These are phyloP conservation scores for Entomortierella chlamydospora DNA, from an alignment of 192 early-diverging fungal genomes.

Conservation along the genomic window DNA sequence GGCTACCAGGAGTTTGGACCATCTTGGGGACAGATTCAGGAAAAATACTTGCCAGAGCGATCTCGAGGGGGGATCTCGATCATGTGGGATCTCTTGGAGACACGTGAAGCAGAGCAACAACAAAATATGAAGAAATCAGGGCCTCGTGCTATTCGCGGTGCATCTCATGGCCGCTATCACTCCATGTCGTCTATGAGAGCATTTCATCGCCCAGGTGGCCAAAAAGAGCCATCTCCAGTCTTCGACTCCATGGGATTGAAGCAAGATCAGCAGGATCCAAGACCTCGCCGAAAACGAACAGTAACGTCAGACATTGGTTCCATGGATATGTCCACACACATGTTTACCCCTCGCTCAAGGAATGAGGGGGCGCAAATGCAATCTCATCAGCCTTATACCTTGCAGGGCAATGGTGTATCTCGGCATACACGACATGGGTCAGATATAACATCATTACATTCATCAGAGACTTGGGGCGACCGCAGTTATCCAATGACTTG, in stretches of 20 bases:
- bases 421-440: constrained; percentile 15
- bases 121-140: not conserved
- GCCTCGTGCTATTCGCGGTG: not conserved
- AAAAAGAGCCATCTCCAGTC: not conserved
- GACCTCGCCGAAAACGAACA: constrained; percentile 3
- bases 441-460: not conserved
- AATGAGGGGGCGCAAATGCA: constrained; percentile 1
- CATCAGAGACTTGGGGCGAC: constrained; percentile 10
- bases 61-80: constrained; percentile 40
- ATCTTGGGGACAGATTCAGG: constrained; percentile 51
- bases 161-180: constrained; percentile 7
- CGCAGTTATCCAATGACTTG: constrained; percentile 37
- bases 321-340: not conserved
- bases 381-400: not conserved
- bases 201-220: not conserved
- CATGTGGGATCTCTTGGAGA: constrained; percentile 48
- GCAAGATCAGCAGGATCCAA: not conserved
- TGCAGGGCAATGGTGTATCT: not conserved
- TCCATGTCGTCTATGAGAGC: not conserved
- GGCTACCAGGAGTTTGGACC: constrained; percentile 49
- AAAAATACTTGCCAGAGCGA: constrained; percentile 45
- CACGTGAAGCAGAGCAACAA: constrained; percentile 24
- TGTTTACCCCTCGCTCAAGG: not conserved
- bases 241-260: not conserved
- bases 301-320: constrained; percentile 6